Evolutionary conservation across 495 filamentous ascomycete genomes (phyloP).

Genomic region (Trichoderma gamsii): DNA sequence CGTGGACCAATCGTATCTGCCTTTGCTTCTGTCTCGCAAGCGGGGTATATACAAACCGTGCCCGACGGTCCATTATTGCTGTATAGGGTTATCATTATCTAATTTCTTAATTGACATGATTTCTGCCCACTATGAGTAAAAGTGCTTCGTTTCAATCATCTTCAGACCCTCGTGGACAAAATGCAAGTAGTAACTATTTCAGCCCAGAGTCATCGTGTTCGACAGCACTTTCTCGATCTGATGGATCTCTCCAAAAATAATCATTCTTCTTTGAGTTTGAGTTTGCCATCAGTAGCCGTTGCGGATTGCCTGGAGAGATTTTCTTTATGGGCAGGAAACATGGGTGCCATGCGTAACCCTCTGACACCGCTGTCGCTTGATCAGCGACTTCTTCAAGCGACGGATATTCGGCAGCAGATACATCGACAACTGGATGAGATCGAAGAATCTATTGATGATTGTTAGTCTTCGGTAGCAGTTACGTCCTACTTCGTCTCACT

Average conservation of each 20-base stretch:
- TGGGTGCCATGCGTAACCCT: slow-evolving; percentile 18
- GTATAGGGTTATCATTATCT: too few relatives aligned
- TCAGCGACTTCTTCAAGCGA: neutral
- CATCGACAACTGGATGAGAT: slow-evolving; percentile 15
- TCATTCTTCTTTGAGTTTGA: neutral
- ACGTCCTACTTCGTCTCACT: neutral
- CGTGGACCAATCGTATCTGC: too few relatives aligned
- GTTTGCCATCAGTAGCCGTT: too few relatives aligned
- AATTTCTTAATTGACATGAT: too few relatives aligned
- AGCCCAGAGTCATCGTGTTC: slow-evolving; percentile 8
- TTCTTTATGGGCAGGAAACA: slow-evolving; percentile 20
- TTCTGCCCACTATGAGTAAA: neutral
- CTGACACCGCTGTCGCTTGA: slow-evolving; percentile 19
- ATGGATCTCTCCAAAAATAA: neutral
- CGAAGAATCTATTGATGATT: slow-evolving; percentile 16
- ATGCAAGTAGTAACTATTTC: neutral
- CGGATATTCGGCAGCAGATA: slow-evolving; percentile 12
- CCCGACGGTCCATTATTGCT: too few relatives aligned
- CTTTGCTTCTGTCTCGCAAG: too few relatives aligned
- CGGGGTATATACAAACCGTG: too few relatives aligned
- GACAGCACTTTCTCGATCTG: neutral
- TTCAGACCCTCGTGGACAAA: too few relatives aligned
- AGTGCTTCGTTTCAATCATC: too few relatives aligned
- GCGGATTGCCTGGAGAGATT: slow-evolving; percentile 20
- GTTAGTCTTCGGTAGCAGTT: neutral